Conservation (phyloP, 2,329 filamentous ascomycete genomes). For the Juglanconis sp. region DNA sequence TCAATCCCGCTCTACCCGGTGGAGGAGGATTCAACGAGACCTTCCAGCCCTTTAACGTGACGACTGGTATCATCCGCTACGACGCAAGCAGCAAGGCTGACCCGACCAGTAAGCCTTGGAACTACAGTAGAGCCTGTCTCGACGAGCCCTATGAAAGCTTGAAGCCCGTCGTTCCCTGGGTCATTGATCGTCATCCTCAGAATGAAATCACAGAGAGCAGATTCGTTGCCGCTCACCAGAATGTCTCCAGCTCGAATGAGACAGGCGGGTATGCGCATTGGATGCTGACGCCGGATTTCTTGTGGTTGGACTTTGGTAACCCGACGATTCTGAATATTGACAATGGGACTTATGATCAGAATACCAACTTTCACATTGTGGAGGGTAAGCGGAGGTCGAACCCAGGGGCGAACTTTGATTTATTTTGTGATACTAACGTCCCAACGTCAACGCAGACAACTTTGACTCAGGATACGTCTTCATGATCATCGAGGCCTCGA, state of each 20-base stretch:
- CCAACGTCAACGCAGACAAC: not conserved
- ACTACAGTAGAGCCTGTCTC: not conserved
- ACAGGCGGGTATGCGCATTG: constrained; percentile 10
- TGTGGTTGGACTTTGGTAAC: constrained; percentile 18
- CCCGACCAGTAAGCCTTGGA: constrained; percentile 10
- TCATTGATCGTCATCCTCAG: constrained; percentile 8
- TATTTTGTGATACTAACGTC: not conserved
- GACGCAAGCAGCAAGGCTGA: constrained; percentile 15
- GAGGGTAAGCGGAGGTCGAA: not conserved
- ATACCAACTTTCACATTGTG: constrained; percentile 15
- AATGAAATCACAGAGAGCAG: constrained; percentile 11
- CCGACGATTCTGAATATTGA: constrained; percentile 16
- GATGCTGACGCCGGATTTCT: constrained; percentile 17
- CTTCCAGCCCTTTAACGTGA: constrained; percentile 14
- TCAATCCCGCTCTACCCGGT: constrained; percentile 1
- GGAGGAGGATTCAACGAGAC: constrained; percentile 7
- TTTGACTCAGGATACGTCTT: constrained; percentile 14
- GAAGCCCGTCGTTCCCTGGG: constrained; percentile 9
- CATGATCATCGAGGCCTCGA: constrained; percentile 14
- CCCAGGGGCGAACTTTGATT: rapidly evolving
- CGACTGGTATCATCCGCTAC: constrained; percentile 22
- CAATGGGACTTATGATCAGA: constrained; percentile 10
- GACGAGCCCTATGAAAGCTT: constrained; percentile 6
- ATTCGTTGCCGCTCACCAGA: constrained; percentile 8
- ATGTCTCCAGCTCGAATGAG: not conserved